Evolutionary conservation across 78 protist genomes (phyloP), one percentile per base, ranked within the genome.

Genomic region (Emiliania huxleyi): DNA sequence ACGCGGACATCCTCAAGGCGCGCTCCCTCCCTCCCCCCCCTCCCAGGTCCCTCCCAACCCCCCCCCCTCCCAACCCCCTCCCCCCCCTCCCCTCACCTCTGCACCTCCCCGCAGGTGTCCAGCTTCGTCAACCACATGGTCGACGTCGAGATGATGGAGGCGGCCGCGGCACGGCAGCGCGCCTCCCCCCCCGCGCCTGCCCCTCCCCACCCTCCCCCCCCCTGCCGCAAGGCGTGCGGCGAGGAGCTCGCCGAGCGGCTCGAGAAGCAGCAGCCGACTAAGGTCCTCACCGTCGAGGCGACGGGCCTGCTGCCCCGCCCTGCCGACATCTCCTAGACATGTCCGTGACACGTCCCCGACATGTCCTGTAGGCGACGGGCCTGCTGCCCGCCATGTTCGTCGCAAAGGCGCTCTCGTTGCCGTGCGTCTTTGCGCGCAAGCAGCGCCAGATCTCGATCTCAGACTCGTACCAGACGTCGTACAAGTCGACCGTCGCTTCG

Each of bases 251-350:
- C 85, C 42, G 85, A 75, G 45, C 85, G 85, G 12, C 46, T 77
- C 26, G 87, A 77, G 46, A 19, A 22, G 21, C 23, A 33, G 49
- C 45, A 37, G 46, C 87, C 87, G 29, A 42, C 48, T 29, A 77
- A 73, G 84, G 45, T 77, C 29, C 49, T 77, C 35, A 77, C 87
- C 38, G 87, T 77, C 38, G 87, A 77, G 49, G 46, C 87, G 87
- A 77, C 87, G 26, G 87, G 87, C 2, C 46, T 77, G n/a, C 3
- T 77, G 48, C 87, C 87, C 18, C n/a, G n/a, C n/a, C n/a, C n/a
- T n/a, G n/a, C n/a, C n/a, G n/a, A n/a, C n/a, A n/a, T n/a, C n/a
- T n/a, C n/a, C n/a, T n/a, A n/a, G n/a, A n/a, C n/a, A n/a, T n/a
- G n/a, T n/a, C n/a, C n/a, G n/a, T n/a, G n/a, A n/a, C n/a, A n/a